Conservation (phyloP, 129 eudicot genomes). For the Scalesia atractyloides region DNA sequence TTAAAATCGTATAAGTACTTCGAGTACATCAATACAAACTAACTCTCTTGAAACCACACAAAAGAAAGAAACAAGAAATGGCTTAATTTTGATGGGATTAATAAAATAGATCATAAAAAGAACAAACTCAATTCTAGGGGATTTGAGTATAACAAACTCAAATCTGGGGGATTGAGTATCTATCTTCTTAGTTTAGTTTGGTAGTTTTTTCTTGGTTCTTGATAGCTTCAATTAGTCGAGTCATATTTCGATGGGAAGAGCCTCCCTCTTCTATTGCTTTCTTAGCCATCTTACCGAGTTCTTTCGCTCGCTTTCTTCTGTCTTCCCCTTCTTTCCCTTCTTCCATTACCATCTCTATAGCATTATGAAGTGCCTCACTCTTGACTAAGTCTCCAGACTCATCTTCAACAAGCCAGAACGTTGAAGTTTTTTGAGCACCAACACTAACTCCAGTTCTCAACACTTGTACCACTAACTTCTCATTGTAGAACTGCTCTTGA, state of each 20-base stretch:
- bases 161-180: not conserved
- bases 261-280: constrained; percentile 48
- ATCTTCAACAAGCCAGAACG: constrained; percentile 28
- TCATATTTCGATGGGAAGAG: constrained; percentile 39
- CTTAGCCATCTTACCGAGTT: constrained; percentile 27
- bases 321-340: constrained; percentile 43
- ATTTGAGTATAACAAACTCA: not conserved
- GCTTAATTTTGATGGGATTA: too few relatives aligned
- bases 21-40: too few relatives aligned
- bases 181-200: not conserved
- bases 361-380: constrained; percentile 32
- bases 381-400: constrained; percentile 26
- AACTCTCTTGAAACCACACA: not conserved
- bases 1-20: too few relatives aligned
- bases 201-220: constrained; percentile 14
- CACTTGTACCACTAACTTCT: constrained; percentile 49
- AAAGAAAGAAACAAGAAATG: too few relatives aligned
- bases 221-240: constrained; percentile 36
- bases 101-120: not conserved
- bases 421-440: constrained; percentile 34
- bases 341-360: constrained; percentile 36
- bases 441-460: constrained; percentile 48
- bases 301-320: constrained; percentile 36
- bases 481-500: constrained; percentile 54
- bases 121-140: not conserved